Base-by-base conservation (phyloP, 2,329 filamentous ascomycete species). In the Colletotrichum filicis region DNA sequence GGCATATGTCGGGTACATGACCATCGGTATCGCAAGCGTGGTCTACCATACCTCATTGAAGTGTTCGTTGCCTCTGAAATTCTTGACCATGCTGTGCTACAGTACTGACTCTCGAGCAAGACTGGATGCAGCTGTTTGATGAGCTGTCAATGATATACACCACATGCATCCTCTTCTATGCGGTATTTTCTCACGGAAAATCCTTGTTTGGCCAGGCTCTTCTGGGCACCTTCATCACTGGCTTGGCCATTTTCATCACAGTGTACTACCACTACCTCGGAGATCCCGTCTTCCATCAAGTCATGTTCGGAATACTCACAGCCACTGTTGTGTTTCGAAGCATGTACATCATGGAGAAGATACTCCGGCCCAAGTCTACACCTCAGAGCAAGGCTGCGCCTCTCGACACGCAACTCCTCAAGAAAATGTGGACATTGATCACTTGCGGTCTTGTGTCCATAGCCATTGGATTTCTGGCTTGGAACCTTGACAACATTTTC, bases 1-100 rank as follows among this genome's bases (percentile, higher is more conserved):
- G 16, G 60, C 60, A 24, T 62, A 62, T 7, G 28, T 62, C 24
- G 60, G 60, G 5, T 62, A 62, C 37, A 62, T 62, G 60, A 62
- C 42, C 6, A 62, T 62, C 24, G 60, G 60, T 30, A 28, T 62
- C 35, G 60, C 60, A 26, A 62, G 60, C 60, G 14, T 52, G 8
- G 22, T 62, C 60, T 62, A 62, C 22, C 60, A 62, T 28, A 62
- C 60, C 16, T 46, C 60, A 8, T 62, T 62, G 19, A 62, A 62
- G n/a, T 56, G 53, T 56, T 56, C 11, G 53, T 28, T 56, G 53
- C 53, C 26, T n/a, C 42, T n/a, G 19, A 8, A 49, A 11, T 22
- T 4, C 19, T 49, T 49, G 19, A 49, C 19, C 19, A n/a, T 49
- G 42, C 7, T 19, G 16, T 49, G 42, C 19, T 22, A 22, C 42